Evolutionary conservation across 116 monocot species (phyloP).

Genomic region (Trichopus zeylanicus): DNA sequence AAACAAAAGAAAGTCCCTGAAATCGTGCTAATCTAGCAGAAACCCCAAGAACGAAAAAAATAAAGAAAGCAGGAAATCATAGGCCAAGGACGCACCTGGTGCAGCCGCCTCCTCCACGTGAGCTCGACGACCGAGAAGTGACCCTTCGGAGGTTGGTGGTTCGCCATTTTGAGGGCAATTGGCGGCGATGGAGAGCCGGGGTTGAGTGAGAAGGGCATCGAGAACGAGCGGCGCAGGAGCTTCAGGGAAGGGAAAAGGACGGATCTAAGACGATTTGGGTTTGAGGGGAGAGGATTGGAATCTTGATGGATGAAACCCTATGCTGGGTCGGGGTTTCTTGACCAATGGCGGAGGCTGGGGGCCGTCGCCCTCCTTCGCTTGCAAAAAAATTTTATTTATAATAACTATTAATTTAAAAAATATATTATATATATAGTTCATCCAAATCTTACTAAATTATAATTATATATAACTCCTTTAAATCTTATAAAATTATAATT

Average conservation of each 20-base stretch:
- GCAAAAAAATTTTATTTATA: no score
- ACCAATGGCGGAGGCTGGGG: no score
- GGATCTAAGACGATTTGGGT: background rate
- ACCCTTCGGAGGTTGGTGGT: conserved; percentile 44
- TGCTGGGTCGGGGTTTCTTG: no score
- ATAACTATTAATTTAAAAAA: no score
- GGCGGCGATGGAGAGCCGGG: conserved; percentile 3
- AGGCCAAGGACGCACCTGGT: conserved; percentile 24
- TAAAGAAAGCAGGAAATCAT: background rate
- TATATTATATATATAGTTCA: no score
- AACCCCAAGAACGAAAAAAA: background rate
- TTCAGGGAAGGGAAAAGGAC: background rate
- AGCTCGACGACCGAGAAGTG: conserved; percentile 71
- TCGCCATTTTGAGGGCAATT: background rate
- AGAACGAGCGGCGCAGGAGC: background rate
- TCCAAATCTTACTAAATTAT: no score
- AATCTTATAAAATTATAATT: no score
- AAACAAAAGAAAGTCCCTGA: background rate
- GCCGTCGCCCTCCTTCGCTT: no score
- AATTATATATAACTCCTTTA: no score
- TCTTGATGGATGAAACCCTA: no score
- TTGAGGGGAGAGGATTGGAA: background rate
- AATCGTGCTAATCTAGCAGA: no score
- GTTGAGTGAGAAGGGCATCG: background rate
- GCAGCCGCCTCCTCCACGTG: conserved; percentile 50